Conservation (phyloP, 2,329 filamentous ascomycete genomes). For the Monosporascus sp. region DNA sequence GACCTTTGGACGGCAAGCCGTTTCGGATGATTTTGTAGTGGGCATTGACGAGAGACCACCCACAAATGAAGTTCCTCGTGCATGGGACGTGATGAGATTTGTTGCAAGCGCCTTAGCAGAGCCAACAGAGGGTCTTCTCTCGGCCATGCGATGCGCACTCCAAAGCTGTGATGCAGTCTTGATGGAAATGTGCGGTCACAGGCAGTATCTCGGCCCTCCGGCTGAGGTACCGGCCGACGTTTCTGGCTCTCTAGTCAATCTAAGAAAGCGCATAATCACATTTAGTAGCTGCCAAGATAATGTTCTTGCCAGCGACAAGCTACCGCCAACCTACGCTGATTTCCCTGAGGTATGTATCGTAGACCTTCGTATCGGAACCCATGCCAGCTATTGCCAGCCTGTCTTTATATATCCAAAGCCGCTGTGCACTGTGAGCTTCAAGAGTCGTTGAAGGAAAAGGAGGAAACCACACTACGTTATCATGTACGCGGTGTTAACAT, state of each 20-base stretch:
- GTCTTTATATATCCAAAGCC: too few relatives aligned
- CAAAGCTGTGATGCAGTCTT: slow-evolving; percentile 45
- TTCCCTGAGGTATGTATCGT: slow-evolving; percentile 31
- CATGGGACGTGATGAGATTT: slow-evolving; percentile 16
- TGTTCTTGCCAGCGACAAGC: slow-evolving; percentile 38
- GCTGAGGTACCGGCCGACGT: slow-evolving; percentile 37
- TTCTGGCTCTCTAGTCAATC: slow-evolving; percentile 30
- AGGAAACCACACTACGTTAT: not conserved
- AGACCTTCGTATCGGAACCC: too few relatives aligned
- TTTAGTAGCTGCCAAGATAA: slow-evolving; percentile 44
- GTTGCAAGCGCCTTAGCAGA: slow-evolving; percentile 32
- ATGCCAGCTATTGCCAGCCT: too few relatives aligned
- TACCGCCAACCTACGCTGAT: slow-evolving; percentile 40
- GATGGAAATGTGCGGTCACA: slow-evolving; percentile 48
- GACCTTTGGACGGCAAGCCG: slow-evolving; percentile 1
- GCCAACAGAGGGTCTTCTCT: slow-evolving; percentile 42
- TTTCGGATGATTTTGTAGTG: slow-evolving; percentile 27
- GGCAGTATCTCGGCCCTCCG: slow-evolving; percentile 41
- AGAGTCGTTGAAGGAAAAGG: not conserved
- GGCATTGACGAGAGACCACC: slow-evolving; percentile 25
- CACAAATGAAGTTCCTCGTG: slow-evolving; percentile 15
- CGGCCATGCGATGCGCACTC: slow-evolving; percentile 39
- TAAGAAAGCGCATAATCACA: slow-evolving; percentile 37
- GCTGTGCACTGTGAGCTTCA: too few relatives aligned
- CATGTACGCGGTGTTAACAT: not conserved